Conservation (phyloP, 1,139 yeast genomes). For the Geotrichum aggregatum region DNA sequence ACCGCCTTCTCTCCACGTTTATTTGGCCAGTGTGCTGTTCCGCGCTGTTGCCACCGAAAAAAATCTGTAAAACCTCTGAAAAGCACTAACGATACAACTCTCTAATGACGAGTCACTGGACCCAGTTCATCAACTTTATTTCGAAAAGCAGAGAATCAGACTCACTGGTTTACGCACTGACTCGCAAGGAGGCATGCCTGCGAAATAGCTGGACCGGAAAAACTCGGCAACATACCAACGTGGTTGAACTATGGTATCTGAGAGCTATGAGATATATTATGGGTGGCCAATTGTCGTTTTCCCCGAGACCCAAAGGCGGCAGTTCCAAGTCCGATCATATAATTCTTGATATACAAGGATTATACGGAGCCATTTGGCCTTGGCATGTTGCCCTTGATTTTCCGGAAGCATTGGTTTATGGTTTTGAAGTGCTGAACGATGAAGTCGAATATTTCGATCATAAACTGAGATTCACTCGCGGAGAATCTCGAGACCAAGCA, state of each 20-base stretch:
- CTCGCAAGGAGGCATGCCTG: conserved; percentile 36
- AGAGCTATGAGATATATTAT: conserved; percentile 34
- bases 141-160: conserved; percentile 32
- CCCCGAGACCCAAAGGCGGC: conserved; percentile 10
- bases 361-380: conserved; percentile 38
- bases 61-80: too few species aligned
- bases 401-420: conserved; percentile 37
- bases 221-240: conserved; percentile 25
- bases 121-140: conserved; percentile 24
- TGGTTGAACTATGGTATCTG: conserved; percentile 32
- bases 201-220: too few species aligned
- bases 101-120: neutral
- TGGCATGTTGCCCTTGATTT: conserved; percentile 43
- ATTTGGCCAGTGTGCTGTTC: too few species aligned
- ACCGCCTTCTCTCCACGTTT: too few species aligned
- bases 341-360: too few species aligned
- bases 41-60: too few species aligned
- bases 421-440: conserved; percentile 27
- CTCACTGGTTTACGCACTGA: conserved; percentile 34
- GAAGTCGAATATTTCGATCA: too few species aligned
- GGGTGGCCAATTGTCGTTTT: conserved; percentile 28
- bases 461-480: too few species aligned
- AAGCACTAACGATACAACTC: too few species aligned
- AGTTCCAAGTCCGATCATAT: too few species aligned
- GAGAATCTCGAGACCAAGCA: too few species aligned